Evolutionary conservation across 257 asterid species (phyloP), one percentile per base, ranked within the genome.

Genomic region (Solanum paucissectum): DNA sequence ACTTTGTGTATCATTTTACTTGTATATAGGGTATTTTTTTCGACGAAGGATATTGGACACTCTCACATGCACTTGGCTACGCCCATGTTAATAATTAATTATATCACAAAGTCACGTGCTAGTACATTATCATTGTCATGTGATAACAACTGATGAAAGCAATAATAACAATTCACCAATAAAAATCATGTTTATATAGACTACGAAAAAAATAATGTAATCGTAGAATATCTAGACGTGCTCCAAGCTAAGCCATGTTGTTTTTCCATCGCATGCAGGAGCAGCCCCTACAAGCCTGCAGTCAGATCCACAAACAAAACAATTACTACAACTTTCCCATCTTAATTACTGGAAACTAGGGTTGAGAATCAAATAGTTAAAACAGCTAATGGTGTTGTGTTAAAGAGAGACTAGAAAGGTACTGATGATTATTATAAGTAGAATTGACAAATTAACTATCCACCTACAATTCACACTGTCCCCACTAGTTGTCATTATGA

Each of bases 1-100:
- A 44, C 0, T 44, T 12, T 0, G 1, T 44, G 2, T 44, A 12
- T 44, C 0, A 12, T 44, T 44, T 44, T 44, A 44, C 0, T 44
- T 4, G 0, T 44, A 44, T 44, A 44, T 44, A 12, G 0, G 2
- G 0, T 44, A 12, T 44, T 44, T 44, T 44, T 12, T 44, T 44
- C 0, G 16, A 12, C 0, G 33, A 32, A n/a, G n/a, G n/a, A n/a
- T n/a, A 32, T 32, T 32, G 33, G 33, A 2, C 3, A 12, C 2
- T 1, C 52, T 12, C 16, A 12, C 16, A 44, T 44, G 52, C 52
- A 44, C 52, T 12, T 44, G 52, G 5, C 52, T 44, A 44, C 6
- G 16, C 16, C 52, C 16, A 5, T 44, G 6, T 44, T 12, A 34
- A 74, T 23, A 36, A 74, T 1, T 36, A 37, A 34, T 21, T 21